A percentile compares a stretch with the other conserved stretches of the same genome.
Evolutionary conservation across 768 basidiomycete species (phyloP).

Genomic region (Obba rivulosa): DNA sequence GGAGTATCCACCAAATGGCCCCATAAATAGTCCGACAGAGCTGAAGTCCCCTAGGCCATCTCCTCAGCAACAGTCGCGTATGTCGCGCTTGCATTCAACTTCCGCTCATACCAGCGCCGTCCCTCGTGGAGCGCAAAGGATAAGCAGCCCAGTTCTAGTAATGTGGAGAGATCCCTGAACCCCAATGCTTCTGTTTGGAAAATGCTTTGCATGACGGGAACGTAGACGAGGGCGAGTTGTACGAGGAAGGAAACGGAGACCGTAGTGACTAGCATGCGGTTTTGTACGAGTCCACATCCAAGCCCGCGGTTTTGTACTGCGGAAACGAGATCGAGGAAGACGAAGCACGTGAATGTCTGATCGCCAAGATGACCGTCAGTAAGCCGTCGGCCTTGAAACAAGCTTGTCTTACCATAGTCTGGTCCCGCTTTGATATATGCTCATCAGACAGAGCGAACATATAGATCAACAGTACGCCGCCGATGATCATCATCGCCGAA

Average conservation of each 20-base stretch:
- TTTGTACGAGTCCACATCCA: conserved; percentile 75
- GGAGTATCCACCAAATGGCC: no score
- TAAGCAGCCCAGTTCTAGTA: conserved; percentile 60
- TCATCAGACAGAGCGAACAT: conserved; percentile 72
- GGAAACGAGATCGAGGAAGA: conserved; percentile 94
- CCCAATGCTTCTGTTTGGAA: conserved; percentile 90
- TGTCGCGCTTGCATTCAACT: conserved; percentile 46
- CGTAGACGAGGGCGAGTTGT: conserved; percentile 83
- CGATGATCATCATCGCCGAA: conserved; percentile 86
- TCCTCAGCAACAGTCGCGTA: conserved; percentile 51
- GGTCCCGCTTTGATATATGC: conserved; percentile 76
- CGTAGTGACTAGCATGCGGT: conserved; percentile 86
- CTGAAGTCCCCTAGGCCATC: conserved; percentile 37
- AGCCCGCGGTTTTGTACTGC: conserved; percentile 93
- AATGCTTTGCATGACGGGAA: conserved; percentile 84
- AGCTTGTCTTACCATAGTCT: conserved; percentile 78
- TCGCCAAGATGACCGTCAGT: not conserved
- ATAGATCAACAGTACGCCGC: conserved; percentile 86
- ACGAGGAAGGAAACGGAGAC: conserved; percentile 82
- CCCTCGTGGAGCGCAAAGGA: conserved; percentile 74
- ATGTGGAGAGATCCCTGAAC: conserved; percentile 58
- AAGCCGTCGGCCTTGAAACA: not conserved
- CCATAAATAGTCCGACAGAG: no score
- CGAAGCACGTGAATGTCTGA: conserved; percentile 97
- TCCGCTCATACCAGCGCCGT: conserved; percentile 72